These are phyloP conservation scores for Coffea eugenioides DNA, from an alignment of 257 asterid genomes.

Conservation along the genomic window DNA sequence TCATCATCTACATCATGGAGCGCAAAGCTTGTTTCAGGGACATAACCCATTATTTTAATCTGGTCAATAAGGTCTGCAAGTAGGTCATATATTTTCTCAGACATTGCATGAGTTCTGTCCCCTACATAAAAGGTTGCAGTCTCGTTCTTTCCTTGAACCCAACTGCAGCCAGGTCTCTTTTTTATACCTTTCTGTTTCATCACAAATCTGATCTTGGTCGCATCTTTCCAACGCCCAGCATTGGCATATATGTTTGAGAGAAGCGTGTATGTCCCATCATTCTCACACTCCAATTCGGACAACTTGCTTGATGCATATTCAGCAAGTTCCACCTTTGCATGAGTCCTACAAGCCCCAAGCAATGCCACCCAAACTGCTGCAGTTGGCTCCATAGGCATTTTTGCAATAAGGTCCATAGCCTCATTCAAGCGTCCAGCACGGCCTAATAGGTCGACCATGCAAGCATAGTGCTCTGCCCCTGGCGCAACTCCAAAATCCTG, in stretches of 20 bases:
- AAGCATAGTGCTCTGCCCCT: constrained; percentile 75
- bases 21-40: constrained; percentile 81
- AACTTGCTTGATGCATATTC: constrained; percentile 61
- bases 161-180: constrained; percentile 94
- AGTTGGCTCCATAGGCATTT: constrained; percentile 72
- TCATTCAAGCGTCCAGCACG: constrained; percentile 84
- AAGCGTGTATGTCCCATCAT: constrained; percentile 80
- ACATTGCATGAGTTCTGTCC: constrained; percentile 77
- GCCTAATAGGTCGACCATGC: constrained; percentile 84
- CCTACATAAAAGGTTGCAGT: constrained; percentile 70
- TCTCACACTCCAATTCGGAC: constrained; percentile 64
- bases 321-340: constrained; percentile 80
- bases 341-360: constrained; percentile 85
- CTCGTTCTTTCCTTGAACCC: constrained; percentile 87
- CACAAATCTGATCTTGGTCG: constrained; percentile 58
- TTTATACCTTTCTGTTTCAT: constrained; percentile 73
- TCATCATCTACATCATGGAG: constrained; percentile 98
- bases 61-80: constrained; percentile 60
- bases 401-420: constrained; percentile 55
- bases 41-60: constrained; percentile 73
- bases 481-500: constrained; percentile 58
- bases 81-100: constrained; percentile 53
- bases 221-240: constrained; percentile 90
- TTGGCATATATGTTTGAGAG: constrained; percentile 82
- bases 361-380: constrained; percentile 73